A percentile compares a stretch with the other conserved stretches of the same genome.
phyloP scores from a whole-genome alignment of 495 filamentous ascomycete genomes.

The Geoglossum glabrum region DNA sequence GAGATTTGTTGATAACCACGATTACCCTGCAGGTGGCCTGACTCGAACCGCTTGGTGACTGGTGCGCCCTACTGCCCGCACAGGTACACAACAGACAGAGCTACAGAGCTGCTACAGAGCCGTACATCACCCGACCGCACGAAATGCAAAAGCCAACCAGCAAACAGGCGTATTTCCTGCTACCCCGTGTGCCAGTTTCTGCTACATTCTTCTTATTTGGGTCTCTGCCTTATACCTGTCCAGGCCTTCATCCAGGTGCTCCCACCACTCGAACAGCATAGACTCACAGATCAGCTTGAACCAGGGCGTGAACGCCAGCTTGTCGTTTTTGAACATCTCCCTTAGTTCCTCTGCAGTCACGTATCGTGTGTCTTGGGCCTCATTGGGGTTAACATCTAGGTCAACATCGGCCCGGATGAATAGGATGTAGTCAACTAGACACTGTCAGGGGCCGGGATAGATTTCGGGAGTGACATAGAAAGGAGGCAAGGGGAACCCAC shows the following conservation, averaged over 20 bases:
- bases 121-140: background rate
- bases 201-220: conserved; percentile 65
- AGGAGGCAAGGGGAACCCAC: conserved; percentile 29
- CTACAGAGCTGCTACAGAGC: too few relatives aligned
- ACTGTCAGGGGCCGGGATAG: background rate
- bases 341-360: conserved; percentile 69
- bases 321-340: conserved; percentile 61
- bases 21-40: background rate
- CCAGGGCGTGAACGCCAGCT: conserved; percentile 85
- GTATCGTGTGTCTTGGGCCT: conserved; percentile 66
- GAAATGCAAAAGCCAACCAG: background rate
- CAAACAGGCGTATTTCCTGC: background rate
- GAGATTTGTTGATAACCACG: background rate
- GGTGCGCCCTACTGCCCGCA: background rate
- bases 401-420: conserved; percentile 92
- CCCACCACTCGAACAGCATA: conserved; percentile 98
- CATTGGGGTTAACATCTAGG: conserved; percentile 61
- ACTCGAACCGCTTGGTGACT: background rate
- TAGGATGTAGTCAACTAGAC: conserved; percentile 88
- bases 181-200: background rate
- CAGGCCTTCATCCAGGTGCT: conserved; percentile 55
- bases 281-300: conserved; percentile 98
- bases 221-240: conserved; percentile 75
- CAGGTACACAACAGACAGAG: background rate
- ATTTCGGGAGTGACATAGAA: background rate